Evolutionary conservation across 768 basidiomycete genomes (phyloP).

Genomic region (Russula sp.): DNA sequence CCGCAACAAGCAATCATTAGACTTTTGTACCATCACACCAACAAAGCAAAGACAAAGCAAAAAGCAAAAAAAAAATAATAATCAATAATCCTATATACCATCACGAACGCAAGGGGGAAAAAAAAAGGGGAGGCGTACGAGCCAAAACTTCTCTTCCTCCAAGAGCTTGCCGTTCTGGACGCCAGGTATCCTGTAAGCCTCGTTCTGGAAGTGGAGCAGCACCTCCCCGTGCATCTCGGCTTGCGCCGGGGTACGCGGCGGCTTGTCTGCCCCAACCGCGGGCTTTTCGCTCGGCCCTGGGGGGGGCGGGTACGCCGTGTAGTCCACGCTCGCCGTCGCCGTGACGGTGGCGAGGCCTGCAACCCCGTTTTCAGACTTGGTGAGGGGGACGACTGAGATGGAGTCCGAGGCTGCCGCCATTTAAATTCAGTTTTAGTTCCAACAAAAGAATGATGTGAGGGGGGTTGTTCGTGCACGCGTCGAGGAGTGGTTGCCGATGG

Average conservation of each 20-base stretch:
- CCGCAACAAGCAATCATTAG: constrained; percentile 68
- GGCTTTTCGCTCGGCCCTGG: constrained; percentile 1
- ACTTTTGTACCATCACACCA: constrained; percentile 27
- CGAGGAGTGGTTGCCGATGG: too few relatives aligned
- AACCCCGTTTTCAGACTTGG: constrained; percentile 7
- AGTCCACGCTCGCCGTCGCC: not conserved
- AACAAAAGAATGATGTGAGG: too few relatives aligned
- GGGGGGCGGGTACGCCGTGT: constrained; percentile 14
- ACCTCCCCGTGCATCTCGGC: constrained; percentile 48
- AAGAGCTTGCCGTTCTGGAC: constrained; percentile 38
- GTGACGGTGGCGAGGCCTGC: not conserved
- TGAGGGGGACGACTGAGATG: not conserved
- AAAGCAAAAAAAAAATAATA: not conserved
- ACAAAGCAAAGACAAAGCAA: not conserved
- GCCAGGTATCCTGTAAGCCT: constrained; percentile 49
- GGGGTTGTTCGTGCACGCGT: too few relatives aligned
- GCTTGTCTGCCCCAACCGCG: constrained; percentile 3
- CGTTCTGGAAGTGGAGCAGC: constrained; percentile 51
- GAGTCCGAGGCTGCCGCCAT: not conserved
- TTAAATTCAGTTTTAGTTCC: too few relatives aligned
- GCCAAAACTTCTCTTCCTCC: constrained; percentile 74
- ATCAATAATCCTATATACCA: not conserved
- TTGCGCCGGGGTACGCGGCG: constrained; percentile 38
- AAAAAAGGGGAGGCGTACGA: constrained; percentile 33
- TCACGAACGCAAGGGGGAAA: not conserved